phyloP scores from a whole-genome alignment of 2,329 filamentous ascomycete genomes.

The Conoideocrella luteorostrata region DNA sequence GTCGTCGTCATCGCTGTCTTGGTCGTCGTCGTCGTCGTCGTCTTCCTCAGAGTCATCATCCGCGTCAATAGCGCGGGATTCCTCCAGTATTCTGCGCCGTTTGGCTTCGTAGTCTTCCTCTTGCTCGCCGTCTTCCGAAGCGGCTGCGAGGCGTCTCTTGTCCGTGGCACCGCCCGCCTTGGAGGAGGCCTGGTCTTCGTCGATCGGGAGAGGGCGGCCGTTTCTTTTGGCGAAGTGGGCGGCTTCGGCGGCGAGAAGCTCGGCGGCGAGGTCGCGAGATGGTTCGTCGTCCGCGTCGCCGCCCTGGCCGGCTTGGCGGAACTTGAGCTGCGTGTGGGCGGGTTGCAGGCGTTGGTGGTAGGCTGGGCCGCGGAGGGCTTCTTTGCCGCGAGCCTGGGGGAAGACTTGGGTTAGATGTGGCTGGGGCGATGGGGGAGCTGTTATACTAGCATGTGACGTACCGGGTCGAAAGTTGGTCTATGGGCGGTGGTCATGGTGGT shows the following conservation, averaged over 20 bases:
- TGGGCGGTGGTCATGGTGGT: conserved; percentile 58
- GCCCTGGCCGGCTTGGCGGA: conserved; percentile 80
- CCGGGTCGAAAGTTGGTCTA: conserved; percentile 93
- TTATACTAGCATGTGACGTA: too few species aligned
- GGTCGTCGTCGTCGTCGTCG: conserved; percentile 37
- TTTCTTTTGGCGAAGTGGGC: conserved; percentile 82
- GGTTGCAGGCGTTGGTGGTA: conserved; percentile 95
- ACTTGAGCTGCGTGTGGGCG: conserved; percentile 89
- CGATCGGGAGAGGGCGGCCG: conserved; percentile 39
- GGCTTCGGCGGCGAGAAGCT: conserved; percentile 83
- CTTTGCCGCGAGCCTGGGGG: conserved; percentile 77
- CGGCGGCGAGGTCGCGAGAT: conserved; percentile 73
- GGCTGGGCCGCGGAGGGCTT: conserved; percentile 84
- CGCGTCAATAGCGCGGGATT: conserved; percentile 82
- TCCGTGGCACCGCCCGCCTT: conserved; percentile 27
- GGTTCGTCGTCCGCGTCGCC: conserved; percentile 66
- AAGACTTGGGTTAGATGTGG: conserved; percentile 19
- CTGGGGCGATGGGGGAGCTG: neutral
- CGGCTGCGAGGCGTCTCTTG: conserved; percentile 52
- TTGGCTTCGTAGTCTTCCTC: conserved; percentile 75
- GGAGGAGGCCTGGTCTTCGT: conserved; percentile 44
- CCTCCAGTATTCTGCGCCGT: conserved; percentile 77
- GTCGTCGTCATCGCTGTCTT: conserved; percentile 49
- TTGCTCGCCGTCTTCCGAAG: conserved; percentile 13
- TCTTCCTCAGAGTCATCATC: conserved; percentile 55